These are phyloP conservation scores for Aspergillus caelatus DNA, from an alignment of 2,329 filamentous ascomycete species.

Conservation along the genomic window DNA sequence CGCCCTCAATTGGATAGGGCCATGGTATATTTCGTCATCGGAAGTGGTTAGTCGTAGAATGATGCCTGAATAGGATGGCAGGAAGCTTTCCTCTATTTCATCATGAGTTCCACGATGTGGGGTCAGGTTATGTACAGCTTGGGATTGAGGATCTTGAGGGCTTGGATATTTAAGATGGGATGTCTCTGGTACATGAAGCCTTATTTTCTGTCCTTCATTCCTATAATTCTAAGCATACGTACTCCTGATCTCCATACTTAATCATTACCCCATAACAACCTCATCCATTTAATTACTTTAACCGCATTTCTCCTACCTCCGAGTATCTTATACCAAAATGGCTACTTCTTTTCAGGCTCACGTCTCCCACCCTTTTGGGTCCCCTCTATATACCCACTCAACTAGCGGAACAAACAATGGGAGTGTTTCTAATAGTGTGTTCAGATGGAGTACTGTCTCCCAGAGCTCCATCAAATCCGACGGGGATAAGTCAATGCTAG, in stretches of 20 bases:
- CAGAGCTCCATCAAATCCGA: conserved; percentile 14
- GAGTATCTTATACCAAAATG: conserved; percentile 7
- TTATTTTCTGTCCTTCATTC: no score
- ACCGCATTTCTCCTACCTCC: not conserved
- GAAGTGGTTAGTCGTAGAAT: not conserved
- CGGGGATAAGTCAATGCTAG: conserved; percentile 16
- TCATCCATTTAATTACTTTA: not conserved
- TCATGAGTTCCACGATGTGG: not conserved
- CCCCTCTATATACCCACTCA: conserved; percentile 6
- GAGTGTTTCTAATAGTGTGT: conserved; percentile 10
- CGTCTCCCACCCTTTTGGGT: conserved; percentile 18
- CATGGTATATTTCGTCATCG: not conserved
- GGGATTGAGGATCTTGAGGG: not conserved
- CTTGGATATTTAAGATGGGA: not conserved
- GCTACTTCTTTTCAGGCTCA: conserved; percentile 21
- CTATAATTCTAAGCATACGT: not conserved
- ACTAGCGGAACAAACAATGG: conserved; percentile 11
- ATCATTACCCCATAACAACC: not conserved
- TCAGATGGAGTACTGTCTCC: not conserved
- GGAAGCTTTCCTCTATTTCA: not conserved
- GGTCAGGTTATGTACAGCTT: no score
- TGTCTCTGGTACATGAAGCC: not conserved
- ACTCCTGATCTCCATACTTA: not conserved
- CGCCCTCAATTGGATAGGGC: not conserved
- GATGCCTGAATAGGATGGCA: not conserved